Base-by-base conservation (phyloP, 2,329 filamentous ascomycete species). In the Xylaria sp. region DNA sequence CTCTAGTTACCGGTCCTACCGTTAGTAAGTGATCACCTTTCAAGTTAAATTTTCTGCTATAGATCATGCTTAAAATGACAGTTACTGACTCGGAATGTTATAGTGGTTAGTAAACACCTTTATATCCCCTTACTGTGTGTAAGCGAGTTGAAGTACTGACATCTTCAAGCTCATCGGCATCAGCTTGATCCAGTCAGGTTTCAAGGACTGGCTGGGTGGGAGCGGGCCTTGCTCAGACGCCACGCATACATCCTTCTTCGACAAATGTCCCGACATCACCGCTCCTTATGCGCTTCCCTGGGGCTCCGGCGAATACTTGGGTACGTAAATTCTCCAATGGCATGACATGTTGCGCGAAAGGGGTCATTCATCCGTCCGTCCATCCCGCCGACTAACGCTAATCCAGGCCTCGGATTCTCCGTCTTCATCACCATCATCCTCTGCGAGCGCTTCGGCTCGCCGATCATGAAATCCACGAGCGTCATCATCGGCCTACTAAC, bases 401-500 rank as follows among this genome's bases (percentile, higher is more conserved):
- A 39, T 55, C 15, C 6, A 78, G 79, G 86, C 13, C 86, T 96
- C 1, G 93, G 93, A 0, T 94, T 96, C 82, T 89, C 89, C 54
- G 93, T 94, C 44, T 95, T 95, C 77, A 74, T 91, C 54, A 92
- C 91, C 34, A 95, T 96, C 76, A 90, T 96, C 69, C 78, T 95
- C 13, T 93, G 91, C 78, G 93, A 96, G 80, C 88, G 92, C 12
- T 94, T 94, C 74, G 93, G 93, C 1, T 87, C 92, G 0, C 93
- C 93, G 0, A 91, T 96, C 73, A 94, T 96, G 91, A 94, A 94
- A 78, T 92, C 90, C 2, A 91, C 89, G 8, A 90, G 90, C 37
- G 92, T 95, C 39, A 88, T 94, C 51, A 84, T 94, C 65, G 92
- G 93, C 15, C 84, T 94, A 5, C 85, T 94, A 0, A 84, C 91